These are phyloP conservation scores for Magnolia officinalis DNA, from an alignment of 164 flowering plant genomes.

Conservation along the genomic window DNA sequence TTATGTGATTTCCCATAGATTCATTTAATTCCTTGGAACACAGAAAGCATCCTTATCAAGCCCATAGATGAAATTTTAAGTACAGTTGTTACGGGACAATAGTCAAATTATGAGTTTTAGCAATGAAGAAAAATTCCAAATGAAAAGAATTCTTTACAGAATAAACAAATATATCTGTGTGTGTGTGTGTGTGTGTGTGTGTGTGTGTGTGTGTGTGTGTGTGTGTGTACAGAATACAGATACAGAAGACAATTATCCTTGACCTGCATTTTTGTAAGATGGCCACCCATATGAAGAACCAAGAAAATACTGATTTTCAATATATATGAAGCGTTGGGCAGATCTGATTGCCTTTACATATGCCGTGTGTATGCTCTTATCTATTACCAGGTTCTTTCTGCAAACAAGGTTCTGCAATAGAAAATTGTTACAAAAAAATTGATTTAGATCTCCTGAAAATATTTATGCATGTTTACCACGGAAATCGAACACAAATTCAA, in stretches of 20 bases:
- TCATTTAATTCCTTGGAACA: too few species aligned
- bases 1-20: too few species aligned
- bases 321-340: slow-evolving; percentile 74
- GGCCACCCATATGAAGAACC: slow-evolving; percentile 92
- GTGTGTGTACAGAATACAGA: not conserved
- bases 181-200: too few species aligned
- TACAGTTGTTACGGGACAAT: not conserved
- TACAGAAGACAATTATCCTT: not conserved
- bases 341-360: slow-evolving; percentile 80
- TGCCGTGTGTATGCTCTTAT: slow-evolving; percentile 79
- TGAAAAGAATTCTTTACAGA: not conserved
- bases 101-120: not conserved
- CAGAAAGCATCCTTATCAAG: too few species aligned
- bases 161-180: too few species aligned
- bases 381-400: slow-evolving; percentile 56
- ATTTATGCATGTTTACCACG: too few species aligned
- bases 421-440: slow-evolving; percentile 6
- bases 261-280: slow-evolving; percentile 74
- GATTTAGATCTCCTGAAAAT: not conserved
- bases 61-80: not conserved
- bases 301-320: slow-evolving; percentile 79
- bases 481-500: not conserved
- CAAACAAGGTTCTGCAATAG: slow-evolving; percentile 58
- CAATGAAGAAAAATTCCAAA: not conserved
- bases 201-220: too few species aligned